Percentiles rank a stretch among this genome's conserved stretches.
phyloP scores from a whole-genome alignment of 176 grass and related monocot genomes.

The Bothriochloa decipiens region DNA sequence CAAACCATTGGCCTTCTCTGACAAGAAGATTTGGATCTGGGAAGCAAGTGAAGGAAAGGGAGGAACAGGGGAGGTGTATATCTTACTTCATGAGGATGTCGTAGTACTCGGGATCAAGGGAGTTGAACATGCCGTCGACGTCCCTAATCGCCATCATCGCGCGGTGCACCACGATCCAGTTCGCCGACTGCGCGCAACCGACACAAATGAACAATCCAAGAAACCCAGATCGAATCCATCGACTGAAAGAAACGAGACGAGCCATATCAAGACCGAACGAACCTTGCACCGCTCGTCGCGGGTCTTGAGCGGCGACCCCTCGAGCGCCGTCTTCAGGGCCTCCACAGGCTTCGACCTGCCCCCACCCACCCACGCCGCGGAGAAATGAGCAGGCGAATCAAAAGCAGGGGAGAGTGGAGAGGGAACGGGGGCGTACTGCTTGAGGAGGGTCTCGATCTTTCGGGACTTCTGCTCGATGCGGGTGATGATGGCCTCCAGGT shows the following conservation, averaged over 20 bases:
- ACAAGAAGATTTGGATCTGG: neutral
- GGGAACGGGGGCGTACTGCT: constrained; percentile 54
- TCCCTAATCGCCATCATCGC: constrained; percentile 99
- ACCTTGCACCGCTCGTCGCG: constrained; percentile 99
- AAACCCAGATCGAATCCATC: constrained; percentile 12
- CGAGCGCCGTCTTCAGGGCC: constrained; percentile 91
- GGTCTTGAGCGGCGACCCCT: constrained; percentile 88
- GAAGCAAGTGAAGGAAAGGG: constrained; percentile 1
- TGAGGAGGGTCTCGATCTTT: constrained; percentile 97
- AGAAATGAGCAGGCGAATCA: neutral
- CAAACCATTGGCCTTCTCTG: neutral
- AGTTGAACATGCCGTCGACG: constrained; percentile 87
- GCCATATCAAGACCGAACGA: constrained; percentile 1
- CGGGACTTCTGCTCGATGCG: constrained; percentile 97
- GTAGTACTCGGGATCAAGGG: constrained; percentile 93
- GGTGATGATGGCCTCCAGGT: constrained; percentile 89
- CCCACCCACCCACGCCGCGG: neutral
- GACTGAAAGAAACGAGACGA: neutral
- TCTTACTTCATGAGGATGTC: constrained; percentile 96
- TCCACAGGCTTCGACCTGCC: constrained; percentile 94
- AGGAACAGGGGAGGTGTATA: neutral
- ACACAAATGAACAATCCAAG: neutral
- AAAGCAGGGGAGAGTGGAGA: neutral
- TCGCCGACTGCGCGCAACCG: constrained; percentile 64
- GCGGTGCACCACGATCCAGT: constrained; percentile 98